Evolutionary conservation across 768 basidiomycete species (phyloP), one percentile per base, ranked within the genome.

Genomic region (Lactarius quietus): DNA sequence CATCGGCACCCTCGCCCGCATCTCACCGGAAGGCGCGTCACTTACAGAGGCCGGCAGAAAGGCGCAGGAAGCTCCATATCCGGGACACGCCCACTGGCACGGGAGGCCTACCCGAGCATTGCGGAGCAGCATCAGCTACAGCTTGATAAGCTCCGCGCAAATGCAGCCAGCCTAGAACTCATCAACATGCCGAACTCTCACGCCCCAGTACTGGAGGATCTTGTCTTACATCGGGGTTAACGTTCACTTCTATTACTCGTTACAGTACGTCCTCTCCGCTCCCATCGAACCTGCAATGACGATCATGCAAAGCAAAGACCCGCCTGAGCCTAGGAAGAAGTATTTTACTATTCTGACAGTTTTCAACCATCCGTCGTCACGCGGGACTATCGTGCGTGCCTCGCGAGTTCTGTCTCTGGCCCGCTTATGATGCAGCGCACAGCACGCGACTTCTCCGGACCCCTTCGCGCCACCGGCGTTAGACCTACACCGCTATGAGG

Each of bases 361-460:
- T 0, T 67, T 76, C n/a, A 81, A 81, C 61, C 80, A 84, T 57
- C 76, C 76, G 2, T 77, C 82, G 66, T 82, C 80, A 12, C 73
- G 83, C 15, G 84, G 84, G 1, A 76, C 80, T 0, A 80, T 85
- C 63, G 82, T 83, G 57, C 43, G 80, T 74, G 10, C 29, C 36
- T 43, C 51, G n/a, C 29, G 36, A n/a, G n/a, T n/a, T n/a, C n/a
- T n/a, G n/a, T n/a, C n/a, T n/a, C n/a, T n/a, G n/a, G n/a, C n/a
- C n/a, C n/a, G n/a, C n/a, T 43, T 70, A 54, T 33, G 31, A 68
- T 35, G 35, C 23, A n/a, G 59, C 20, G 3, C 54, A 71, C 74
- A 76, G 73, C 74, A 76, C 59, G 71, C 75, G 8, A 66, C 55
- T 0, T 76, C 76, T 17, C 59, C 61, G 10, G 74, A 79, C 54